Base-by-base conservation (phyloP, 2,329 filamentous ascomycete species). In the Sarocladium strictum region DNA sequence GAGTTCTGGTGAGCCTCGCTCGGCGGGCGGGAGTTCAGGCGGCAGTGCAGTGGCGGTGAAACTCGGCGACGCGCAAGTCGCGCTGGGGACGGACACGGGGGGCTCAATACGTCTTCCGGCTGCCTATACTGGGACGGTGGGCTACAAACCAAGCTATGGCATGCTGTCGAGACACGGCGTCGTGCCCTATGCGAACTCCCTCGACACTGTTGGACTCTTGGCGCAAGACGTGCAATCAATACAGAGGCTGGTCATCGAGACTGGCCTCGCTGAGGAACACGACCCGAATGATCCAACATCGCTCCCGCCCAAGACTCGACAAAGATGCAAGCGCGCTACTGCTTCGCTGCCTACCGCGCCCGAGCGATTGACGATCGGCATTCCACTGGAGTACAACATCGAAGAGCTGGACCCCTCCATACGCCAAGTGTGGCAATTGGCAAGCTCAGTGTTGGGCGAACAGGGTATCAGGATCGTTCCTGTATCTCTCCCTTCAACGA, bases 91-190 rank as follows among this genome's bases (percentile, higher is more conserved):
- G 19, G 94, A 99, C 67, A 99, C 92, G 0, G 92, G 92, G 59
- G 92, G 92, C 14, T 95, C 89, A 1, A 87, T 97, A 50, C 80
- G 92, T 56, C 77, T 97, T 50, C 92, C 92, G 0, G 92, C 92
- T 14, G 89, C 92, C 1, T 97, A 95, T 66, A 91, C 87, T 9
- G 88, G 89, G 3, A 79, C 86, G 0, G 79, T 93, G 15, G 92
- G 92, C 0, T 96, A 92, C 71, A 96, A 97, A 69, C 92, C 92
- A 1, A 94, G 89, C 26, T 97, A 97, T 65, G 92, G 92, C 15
- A 80, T 93, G 72, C 69, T 97, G 27, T 95, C 90, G 43, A 80
- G 92, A 56, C 90, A 85, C 76, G 92, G 92, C 1, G 89, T 97
- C 2, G 83, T 97, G 51, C 87, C 90, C 14, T 97, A 97, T 66